Evolutionary conservation across 345 rosid species (phyloP).

Genomic region (Citropsis articulata): DNA sequence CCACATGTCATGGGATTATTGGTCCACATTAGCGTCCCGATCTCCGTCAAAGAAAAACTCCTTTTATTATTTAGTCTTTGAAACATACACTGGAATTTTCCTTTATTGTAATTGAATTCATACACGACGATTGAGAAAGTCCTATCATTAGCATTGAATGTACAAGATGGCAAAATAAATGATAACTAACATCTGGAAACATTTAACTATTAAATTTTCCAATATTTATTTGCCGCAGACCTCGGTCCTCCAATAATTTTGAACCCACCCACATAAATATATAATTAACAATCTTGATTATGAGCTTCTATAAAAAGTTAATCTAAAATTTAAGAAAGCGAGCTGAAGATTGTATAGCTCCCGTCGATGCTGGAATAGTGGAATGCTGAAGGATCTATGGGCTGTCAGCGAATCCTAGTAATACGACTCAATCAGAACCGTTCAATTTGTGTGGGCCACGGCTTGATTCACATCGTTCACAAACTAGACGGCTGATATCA

Average conservation of each 20-base stretch:
- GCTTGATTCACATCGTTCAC: too few relatives aligned
- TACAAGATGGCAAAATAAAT: neutral
- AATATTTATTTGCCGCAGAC: neutral
- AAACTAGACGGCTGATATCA: neutral
- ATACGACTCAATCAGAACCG: neutral
- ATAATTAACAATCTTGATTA: neutral
- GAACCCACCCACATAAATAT: neutral
- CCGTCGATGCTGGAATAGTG: too few relatives aligned
- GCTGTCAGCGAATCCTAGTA: neutral
- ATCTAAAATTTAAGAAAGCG: neutral
- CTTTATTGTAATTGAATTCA: too few relatives aligned
- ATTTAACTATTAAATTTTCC: neutral
- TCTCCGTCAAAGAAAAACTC: too few relatives aligned
- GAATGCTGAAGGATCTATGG: neutral
- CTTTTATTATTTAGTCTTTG: too few relatives aligned
- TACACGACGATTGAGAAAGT: neutral
- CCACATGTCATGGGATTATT: too few relatives aligned
- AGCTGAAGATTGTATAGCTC: neutral
- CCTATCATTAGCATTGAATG: neutral
- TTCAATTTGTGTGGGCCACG: neutral
- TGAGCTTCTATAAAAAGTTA: neutral
- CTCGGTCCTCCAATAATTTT: neutral
- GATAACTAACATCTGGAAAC: neutral
- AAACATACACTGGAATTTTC: too few relatives aligned
- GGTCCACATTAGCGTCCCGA: too few relatives aligned